Evolutionary conservation across 345 rosid species (phyloP).

Genomic region (Syzygium aromaticum): DNA sequence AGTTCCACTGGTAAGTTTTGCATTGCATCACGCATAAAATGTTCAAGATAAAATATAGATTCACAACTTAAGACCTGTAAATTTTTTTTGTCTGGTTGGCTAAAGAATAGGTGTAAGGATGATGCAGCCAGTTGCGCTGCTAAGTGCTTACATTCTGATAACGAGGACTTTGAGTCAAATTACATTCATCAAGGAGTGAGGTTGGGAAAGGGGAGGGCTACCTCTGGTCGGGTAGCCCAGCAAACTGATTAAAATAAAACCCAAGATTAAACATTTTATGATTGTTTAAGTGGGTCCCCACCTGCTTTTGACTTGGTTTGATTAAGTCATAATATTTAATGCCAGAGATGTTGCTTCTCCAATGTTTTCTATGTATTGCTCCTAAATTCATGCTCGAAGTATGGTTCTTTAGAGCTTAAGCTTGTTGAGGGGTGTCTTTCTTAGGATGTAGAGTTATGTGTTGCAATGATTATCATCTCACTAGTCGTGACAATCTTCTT

Average conservation of each 20-base stretch:
- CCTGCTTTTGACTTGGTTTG: neutral
- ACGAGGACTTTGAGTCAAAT: neutral
- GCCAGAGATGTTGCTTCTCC: neutral
- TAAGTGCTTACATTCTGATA: neutral
- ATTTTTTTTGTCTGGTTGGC: neutral
- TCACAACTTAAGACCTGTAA: neutral
- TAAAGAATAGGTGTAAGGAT: neutral
- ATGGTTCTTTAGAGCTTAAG: neutral
- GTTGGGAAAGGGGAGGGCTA: neutral
- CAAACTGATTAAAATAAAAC: neutral
- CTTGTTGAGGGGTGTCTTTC: neutral
- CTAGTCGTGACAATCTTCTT: neutral
- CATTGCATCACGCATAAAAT: neutral
- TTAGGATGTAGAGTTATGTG: neutral
- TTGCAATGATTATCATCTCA: neutral
- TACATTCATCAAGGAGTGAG: neutral
- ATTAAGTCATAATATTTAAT: neutral
- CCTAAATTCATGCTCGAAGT: neutral
- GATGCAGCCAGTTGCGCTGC: neutral
- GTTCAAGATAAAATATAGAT: neutral
- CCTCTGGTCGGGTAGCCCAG: neutral
- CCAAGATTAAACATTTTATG: neutral
- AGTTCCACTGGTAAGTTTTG: conserved; percentile 67
- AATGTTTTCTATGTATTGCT: neutral
- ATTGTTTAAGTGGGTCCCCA: neutral